Evolutionary conservation across 139 green algal species (phyloP).

Genomic region (Auxenochlorella protothecoides): DNA sequence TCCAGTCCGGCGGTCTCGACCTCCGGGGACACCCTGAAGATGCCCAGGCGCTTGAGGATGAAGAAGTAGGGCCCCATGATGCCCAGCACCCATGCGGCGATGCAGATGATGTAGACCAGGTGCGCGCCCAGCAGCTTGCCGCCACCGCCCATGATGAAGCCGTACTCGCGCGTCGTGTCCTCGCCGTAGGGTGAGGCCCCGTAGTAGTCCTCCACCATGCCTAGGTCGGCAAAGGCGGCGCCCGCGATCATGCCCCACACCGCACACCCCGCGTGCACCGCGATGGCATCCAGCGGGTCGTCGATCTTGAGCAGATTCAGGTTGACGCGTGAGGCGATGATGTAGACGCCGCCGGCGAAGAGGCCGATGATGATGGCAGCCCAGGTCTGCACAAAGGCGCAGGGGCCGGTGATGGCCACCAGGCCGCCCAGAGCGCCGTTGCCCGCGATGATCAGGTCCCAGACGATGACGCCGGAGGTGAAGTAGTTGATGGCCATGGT

Average conservation of each 20-base stretch:
- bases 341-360: slow-evolving; percentile 42
- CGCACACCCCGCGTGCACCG: slow-evolving; percentile 65
- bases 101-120: slow-evolving; percentile 45
- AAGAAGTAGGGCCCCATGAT: slow-evolving; percentile 62
- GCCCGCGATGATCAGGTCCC: slow-evolving; percentile 67
- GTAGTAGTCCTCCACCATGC: slow-evolving; percentile 35
- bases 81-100: slow-evolving; percentile 48
- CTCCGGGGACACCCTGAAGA: slow-evolving; percentile 47
- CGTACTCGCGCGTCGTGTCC: slow-evolving; percentile 13
- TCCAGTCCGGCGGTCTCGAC: slow-evolving; percentile 65
- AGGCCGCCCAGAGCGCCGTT: slow-evolving; percentile 72
- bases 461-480: slow-evolving; percentile 34
- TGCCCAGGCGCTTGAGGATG: slow-evolving; percentile 46
- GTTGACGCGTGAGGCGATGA: slow-evolving; percentile 28
- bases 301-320: slow-evolving; percentile 42
- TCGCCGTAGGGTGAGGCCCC: slow-evolving; percentile 8
- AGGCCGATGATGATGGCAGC: slow-evolving; percentile 69
- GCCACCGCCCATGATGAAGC: slow-evolving; percentile 50
- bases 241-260: slow-evolving; percentile 45
- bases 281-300: slow-evolving; percentile 65
- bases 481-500: slow-evolving; percentile 23
- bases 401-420: slow-evolving; percentile 59
- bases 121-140: slow-evolving; percentile 42
- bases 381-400: slow-evolving; percentile 65
- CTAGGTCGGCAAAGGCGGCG: slow-evolving; percentile 40